These are phyloP conservation scores for Grigorovia humatica DNA, from an alignment of 805 yeast genomes.

Conservation along the genomic window DNA sequence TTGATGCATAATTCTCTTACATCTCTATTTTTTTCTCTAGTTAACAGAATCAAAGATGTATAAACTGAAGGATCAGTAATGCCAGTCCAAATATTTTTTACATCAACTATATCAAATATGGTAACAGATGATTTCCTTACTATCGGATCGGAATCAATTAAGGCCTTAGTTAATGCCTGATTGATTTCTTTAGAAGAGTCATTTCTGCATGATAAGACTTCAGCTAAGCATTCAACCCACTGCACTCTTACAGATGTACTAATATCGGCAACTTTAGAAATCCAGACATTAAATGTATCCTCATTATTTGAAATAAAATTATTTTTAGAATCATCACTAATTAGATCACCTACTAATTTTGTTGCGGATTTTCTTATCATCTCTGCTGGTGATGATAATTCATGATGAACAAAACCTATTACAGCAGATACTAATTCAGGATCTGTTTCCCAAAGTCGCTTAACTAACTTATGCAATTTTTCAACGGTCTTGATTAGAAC, in stretches of 20 bases:
- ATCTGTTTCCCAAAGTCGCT: constrained; percentile 64
- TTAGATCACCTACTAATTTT: constrained; percentile 57
- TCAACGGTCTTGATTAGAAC: constrained; percentile 33
- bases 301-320: constrained; percentile 50
- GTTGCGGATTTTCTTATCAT: constrained; percentile 59
- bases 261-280: constrained; percentile 62
- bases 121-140: constrained; percentile 57
- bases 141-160: constrained; percentile 64
- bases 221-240: constrained; percentile 57
- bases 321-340: constrained; percentile 39
- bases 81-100: constrained; percentile 37
- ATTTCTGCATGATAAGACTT: constrained; percentile 35
- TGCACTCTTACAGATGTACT: constrained; percentile 51
- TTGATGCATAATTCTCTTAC: constrained; percentile 53
- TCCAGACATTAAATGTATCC: constrained; percentile 60
- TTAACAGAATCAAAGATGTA: constrained; percentile 46
- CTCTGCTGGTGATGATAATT: constrained; percentile 61
- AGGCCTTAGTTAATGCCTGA: constrained; percentile 53
- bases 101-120: constrained; percentile 39
- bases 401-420: constrained; percentile 72
- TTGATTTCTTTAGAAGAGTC: constrained; percentile 43
- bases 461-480: constrained; percentile 51
- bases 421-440: constrained; percentile 69
- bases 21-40: constrained; percentile 59
- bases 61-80: constrained; percentile 40